Percentiles rank a stretch among this genome's conserved stretches.
Evolutionary conservation across 345 rosid species (phyloP).

Genomic region (Lagerstroemia speciosa): DNA sequence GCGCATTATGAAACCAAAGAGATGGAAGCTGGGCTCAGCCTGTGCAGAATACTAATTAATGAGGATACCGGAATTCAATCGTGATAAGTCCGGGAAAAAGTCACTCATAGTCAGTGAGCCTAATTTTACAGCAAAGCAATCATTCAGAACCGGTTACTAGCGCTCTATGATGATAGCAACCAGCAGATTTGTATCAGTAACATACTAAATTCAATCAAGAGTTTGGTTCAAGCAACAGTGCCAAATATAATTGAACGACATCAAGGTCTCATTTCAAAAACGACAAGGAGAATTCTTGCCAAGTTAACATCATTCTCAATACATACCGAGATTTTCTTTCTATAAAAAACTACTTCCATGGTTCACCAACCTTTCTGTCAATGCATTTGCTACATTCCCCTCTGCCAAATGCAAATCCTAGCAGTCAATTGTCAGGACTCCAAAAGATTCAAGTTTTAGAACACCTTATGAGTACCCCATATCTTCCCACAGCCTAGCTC

Average conservation of each 20-base stretch:
- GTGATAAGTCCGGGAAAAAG: background rate
- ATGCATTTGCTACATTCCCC: background rate
- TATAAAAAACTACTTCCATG: background rate
- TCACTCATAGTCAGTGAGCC: background rate
- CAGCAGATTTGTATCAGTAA: background rate
- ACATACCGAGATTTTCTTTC: background rate
- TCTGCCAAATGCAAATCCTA: background rate
- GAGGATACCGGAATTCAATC: background rate
- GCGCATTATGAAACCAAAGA: constrained; percentile 93
- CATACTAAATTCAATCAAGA: background rate
- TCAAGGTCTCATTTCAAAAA: no score
- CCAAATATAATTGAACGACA: background rate
- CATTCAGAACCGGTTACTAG: background rate
- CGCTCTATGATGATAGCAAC: background rate
- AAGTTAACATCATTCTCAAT: background rate
- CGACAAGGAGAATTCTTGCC: no score
- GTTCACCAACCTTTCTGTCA: no score
- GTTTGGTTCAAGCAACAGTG: background rate
- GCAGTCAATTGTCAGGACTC: background rate
- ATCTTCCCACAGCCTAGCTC: background rate
- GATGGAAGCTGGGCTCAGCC: constrained; percentile 97
- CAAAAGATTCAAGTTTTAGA: background rate
- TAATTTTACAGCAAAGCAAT: background rate
- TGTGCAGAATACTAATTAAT: constrained; percentile 11
- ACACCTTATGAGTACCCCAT: background rate